Conservation (phyloP, 164 flowering plant genomes). For the Cinnamomum micranthum region DNA sequence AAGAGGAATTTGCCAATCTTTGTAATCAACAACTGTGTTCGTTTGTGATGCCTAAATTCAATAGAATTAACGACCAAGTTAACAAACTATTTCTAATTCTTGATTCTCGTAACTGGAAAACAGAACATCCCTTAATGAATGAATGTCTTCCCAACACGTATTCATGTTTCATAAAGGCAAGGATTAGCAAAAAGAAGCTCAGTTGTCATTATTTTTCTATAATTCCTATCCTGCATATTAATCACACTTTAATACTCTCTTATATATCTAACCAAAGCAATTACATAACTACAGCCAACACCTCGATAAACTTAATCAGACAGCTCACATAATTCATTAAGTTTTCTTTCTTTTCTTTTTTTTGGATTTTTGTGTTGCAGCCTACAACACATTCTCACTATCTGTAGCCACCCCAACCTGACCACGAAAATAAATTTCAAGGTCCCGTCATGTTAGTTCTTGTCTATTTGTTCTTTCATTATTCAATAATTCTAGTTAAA, state of each 20-base stretch:
- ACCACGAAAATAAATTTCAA: too few relatives aligned
- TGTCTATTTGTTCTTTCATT: too few relatives aligned
- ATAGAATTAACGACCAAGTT: neutral
- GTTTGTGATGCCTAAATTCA: constrained; percentile 63
- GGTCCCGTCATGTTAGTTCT: too few relatives aligned
- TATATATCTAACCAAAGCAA: neutral
- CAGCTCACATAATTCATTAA: too few relatives aligned
- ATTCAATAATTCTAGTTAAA: too few relatives aligned
- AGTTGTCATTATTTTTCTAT: neutral
- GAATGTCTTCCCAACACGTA: neutral
- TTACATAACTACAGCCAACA: neutral
- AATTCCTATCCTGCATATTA: neutral
- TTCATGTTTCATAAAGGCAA: neutral
- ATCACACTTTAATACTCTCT: neutral
- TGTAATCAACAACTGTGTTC: constrained; percentile 76
- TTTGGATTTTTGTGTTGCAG: too few relatives aligned
- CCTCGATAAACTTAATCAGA: neutral
- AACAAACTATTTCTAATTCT: neutral
- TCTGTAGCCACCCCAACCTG: too few relatives aligned
- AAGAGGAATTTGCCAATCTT: constrained; percentile 96
- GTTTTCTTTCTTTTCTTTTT: too few relatives aligned
- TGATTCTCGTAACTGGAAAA: neutral
- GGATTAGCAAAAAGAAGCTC: neutral
- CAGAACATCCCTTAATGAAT: neutral
- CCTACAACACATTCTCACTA: too few relatives aligned